phyloP scores from a whole-genome alignment of 2,329 filamentous ascomycete species.

The Arthrocladium fulminans region DNA sequence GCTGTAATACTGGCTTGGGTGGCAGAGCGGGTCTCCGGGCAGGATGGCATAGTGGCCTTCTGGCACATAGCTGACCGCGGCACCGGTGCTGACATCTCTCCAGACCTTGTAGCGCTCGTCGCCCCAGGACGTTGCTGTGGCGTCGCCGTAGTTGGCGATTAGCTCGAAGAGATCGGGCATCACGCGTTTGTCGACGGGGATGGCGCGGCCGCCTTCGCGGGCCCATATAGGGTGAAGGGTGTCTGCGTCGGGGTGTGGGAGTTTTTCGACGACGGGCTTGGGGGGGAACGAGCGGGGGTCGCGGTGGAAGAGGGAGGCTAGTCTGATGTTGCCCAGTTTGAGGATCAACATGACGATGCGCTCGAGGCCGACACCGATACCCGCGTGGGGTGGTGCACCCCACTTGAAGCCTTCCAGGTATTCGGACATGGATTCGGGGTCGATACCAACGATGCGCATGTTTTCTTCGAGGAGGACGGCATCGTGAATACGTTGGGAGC shows the following conservation, averaged over 20 bases:
- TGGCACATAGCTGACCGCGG: slow-evolving; percentile 73
- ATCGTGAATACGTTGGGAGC: slow-evolving; percentile 87
- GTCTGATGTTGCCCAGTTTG: slow-evolving; percentile 77
- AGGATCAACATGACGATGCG: slow-evolving; percentile 79
- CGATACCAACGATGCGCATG: slow-evolving; percentile 66
- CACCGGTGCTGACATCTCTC: slow-evolving; percentile 70
- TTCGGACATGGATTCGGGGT: slow-evolving; percentile 76
- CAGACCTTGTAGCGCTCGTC: slow-evolving; percentile 83
- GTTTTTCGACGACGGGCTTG: slow-evolving; percentile 50
- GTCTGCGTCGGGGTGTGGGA: slow-evolving; percentile 83
- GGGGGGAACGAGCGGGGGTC: slow-evolving; percentile 80
- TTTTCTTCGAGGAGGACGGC: slow-evolving; percentile 63
- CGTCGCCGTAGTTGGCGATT: slow-evolving; percentile 91
- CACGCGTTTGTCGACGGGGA: slow-evolving; percentile 37
- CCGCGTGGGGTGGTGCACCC: slow-evolving; percentile 80
- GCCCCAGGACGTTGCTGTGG: slow-evolving; percentile 87
- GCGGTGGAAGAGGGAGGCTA: slow-evolving; percentile 77
- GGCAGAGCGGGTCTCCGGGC: slow-evolving; percentile 80
- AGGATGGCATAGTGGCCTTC: slow-evolving; percentile 72
- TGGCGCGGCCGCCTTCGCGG: slow-evolving; percentile 38
- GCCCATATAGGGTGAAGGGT: slow-evolving; percentile 62
- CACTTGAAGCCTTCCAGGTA: slow-evolving; percentile 84
- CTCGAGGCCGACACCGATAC: slow-evolving; percentile 82
- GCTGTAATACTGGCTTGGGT: slow-evolving; percentile 63
- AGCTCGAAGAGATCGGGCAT: slow-evolving; percentile 73